Conservation (phyloP, 345 rosid genomes). For the Kandelia obovata region DNA sequence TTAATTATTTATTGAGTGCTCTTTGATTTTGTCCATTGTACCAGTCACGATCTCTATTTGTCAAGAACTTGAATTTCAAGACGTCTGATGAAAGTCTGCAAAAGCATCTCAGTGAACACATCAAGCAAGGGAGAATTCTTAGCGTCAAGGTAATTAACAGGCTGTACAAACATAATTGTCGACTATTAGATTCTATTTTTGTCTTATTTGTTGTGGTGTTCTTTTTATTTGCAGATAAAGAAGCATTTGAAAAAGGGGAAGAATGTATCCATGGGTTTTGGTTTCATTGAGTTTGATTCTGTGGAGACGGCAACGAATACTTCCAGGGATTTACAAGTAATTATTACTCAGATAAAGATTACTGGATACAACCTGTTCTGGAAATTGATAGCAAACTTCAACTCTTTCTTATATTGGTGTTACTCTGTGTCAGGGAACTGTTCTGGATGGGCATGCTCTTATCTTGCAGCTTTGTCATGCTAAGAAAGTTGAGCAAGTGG, state of each 20-base stretch:
- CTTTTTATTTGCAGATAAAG: constrained; percentile 52
- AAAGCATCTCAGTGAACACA: constrained; percentile 59
- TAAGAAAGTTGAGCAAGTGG: constrained; percentile 56
- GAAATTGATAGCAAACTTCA: neutral
- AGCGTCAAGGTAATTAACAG: constrained; percentile 67
- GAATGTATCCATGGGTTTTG: constrained; percentile 81
- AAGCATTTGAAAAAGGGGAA: constrained; percentile 80
- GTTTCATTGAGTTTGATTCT: constrained; percentile 85
- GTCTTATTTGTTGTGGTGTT: constrained; percentile 11
- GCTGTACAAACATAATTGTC: neutral
- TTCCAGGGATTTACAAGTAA: constrained; percentile 74
- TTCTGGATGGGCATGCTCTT: constrained; percentile 92
- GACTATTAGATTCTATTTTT: constrained; percentile 15
- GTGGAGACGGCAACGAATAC: constrained; percentile 66
- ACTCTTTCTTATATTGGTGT: neutral
- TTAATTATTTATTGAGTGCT: constrained; percentile 5
- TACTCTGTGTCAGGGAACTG: constrained; percentile 54
- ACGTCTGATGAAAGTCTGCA: constrained; percentile 74
- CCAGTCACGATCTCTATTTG: constrained; percentile 81
- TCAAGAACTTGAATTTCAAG: constrained; percentile 91
- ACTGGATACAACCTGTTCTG: neutral
- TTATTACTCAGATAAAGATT: constrained; percentile 5
- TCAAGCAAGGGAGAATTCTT: constrained; percentile 66
- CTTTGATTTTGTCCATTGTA: constrained; percentile 22
- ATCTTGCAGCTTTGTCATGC: constrained; percentile 72